Conservation (phyloP, 1,284 basidiomycete species). For the Caloboletus inedulis region DNA sequence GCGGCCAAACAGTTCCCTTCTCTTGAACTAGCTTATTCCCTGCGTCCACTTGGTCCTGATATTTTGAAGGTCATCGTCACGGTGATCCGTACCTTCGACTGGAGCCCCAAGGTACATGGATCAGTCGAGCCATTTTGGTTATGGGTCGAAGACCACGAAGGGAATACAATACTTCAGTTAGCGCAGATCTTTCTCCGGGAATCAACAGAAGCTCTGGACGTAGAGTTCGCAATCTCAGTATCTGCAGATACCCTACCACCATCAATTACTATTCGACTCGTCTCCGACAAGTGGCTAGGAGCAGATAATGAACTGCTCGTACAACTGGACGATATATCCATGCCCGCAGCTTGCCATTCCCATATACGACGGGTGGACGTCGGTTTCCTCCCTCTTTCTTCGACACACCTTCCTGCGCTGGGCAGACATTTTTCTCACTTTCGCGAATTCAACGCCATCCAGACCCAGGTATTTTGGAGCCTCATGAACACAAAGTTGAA, state of each 20-base stretch:
- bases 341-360: constrained; percentile 69
- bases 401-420: constrained; percentile 49
- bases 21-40: constrained; percentile 61
- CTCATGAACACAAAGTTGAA: constrained; percentile 71
- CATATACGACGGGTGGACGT: constrained; percentile 75
- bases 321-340: constrained; percentile 65
- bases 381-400: constrained; percentile 69
- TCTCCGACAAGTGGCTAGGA: constrained; percentile 94
- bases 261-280: constrained; percentile 69
- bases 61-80: constrained; percentile 76
- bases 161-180: constrained; percentile 80
- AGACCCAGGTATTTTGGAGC: constrained; percentile 90
- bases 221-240: constrained; percentile 84
- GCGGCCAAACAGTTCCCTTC: constrained; percentile 89
- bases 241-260: constrained; percentile 53
- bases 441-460: constrained; percentile 77
- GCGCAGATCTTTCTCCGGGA: constrained; percentile 70
- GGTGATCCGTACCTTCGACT: constrained; percentile 74
- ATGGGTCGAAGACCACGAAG: constrained; percentile 90
- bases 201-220: constrained; percentile 54
- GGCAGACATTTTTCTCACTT: constrained; percentile 45
- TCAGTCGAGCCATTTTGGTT: constrained; percentile 88
- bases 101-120: constrained; percentile 80
- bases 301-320: constrained; percentile 76
- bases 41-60: constrained; percentile 83